Evolutionary conservation across 2,329 filamentous ascomycete species (phyloP).

Genomic region (Microdochium paspali): DNA sequence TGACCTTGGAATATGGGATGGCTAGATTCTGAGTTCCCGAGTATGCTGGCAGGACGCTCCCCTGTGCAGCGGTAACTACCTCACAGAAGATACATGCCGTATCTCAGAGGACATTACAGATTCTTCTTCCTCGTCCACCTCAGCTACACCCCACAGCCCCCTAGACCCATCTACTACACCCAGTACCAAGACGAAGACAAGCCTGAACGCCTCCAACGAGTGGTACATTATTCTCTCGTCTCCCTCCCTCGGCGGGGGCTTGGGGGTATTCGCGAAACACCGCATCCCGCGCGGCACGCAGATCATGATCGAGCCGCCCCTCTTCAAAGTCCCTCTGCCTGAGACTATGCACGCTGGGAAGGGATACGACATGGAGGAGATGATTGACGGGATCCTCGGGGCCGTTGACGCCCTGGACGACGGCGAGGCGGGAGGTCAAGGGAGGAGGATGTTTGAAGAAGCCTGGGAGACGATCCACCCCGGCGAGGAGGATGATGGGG

Average conservation of each 20-base stretch:
- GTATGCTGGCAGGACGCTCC: too few relatives aligned
- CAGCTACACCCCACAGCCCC: too few relatives aligned
- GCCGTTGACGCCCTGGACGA: too few relatives aligned
- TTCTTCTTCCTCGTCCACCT: too few relatives aligned
- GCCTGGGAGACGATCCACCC: constrained; percentile 14
- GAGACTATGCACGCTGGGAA: constrained; percentile 14
- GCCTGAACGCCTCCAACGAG: neutral
- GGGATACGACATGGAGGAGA: constrained; percentile 21
- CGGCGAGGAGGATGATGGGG: constrained; percentile 7
- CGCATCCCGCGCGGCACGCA: constrained; percentile 24
- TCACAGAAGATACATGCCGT: too few relatives aligned
- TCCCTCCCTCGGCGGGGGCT: constrained; percentile 22
- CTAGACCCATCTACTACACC: too few relatives aligned
- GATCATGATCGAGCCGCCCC: constrained; percentile 26
- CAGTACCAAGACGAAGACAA: neutral
- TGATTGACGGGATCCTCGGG: constrained; percentile 19
- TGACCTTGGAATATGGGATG: too few relatives aligned
- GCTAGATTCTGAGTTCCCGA: too few relatives aligned
- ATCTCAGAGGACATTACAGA: too few relatives aligned
- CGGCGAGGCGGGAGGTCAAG: too few relatives aligned
- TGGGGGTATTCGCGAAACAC: constrained; percentile 26
- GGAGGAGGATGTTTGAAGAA: constrained; percentile 18
- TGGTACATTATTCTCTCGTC: constrained; percentile 18
- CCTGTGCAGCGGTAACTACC: too few relatives aligned
- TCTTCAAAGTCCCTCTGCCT: constrained; percentile 19